These are phyloP conservation scores for Scheffersomyces spartinae DNA, from an alignment of 805 yeast genomes.

Conservation along the genomic window DNA sequence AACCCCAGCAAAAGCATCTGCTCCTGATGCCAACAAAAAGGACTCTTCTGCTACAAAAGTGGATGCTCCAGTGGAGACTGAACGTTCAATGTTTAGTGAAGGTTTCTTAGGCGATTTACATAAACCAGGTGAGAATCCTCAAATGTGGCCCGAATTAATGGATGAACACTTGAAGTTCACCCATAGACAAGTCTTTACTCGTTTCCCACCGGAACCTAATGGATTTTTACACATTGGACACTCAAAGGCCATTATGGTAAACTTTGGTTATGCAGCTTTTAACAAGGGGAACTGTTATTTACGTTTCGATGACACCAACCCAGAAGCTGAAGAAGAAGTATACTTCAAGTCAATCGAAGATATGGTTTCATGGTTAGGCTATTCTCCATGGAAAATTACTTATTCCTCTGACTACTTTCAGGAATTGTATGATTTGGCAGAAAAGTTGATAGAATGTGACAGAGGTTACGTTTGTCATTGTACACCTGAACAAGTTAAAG, in stretches of 20 bases:
- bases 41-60: constrained; percentile 10
- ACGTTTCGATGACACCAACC: constrained; percentile 95
- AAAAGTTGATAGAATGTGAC: constrained; percentile 55
- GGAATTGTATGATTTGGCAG: constrained; percentile 79
- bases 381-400: constrained; percentile 85
- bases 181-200: constrained; percentile 74
- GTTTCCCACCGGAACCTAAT: constrained; percentile 99
- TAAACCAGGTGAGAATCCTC: constrained; percentile 92
- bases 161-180: constrained; percentile 68
- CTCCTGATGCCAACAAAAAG: constrained; percentile 6
- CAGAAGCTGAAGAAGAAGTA: constrained; percentile 94
- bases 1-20: constrained; percentile 23
- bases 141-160: constrained; percentile 77
- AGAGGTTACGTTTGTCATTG: constrained; percentile 90
- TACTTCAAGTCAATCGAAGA: constrained; percentile 76
- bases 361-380: constrained; percentile 91
- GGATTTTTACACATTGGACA: constrained; percentile 97
- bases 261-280: constrained; percentile 91
- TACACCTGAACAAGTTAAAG: constrained; percentile 82
- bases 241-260: constrained; percentile 94
- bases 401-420: constrained; percentile 95
- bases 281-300: constrained; percentile 82
- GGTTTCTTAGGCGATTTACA: constrained; percentile 95
- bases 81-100: constrained; percentile 79
- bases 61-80: constrained; percentile 5